Conservation (phyloP, 108 stramenopile species). For the Epithemia pelagica region DNA sequence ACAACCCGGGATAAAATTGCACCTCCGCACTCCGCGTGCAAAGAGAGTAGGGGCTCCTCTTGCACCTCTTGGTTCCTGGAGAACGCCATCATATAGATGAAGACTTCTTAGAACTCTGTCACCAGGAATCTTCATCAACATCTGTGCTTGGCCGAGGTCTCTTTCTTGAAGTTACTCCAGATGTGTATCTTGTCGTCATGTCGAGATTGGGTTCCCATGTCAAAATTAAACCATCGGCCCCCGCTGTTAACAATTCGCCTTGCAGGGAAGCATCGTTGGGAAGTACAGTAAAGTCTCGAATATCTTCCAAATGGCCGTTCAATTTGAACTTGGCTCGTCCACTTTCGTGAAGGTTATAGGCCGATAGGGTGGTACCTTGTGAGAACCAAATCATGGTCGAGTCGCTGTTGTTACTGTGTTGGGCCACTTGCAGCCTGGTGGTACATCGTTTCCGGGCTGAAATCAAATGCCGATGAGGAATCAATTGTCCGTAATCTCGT, state of each 20-base stretch:
- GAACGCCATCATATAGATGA: no score
- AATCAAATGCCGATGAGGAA: constrained; percentile 26
- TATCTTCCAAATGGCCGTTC: constrained; percentile 48
- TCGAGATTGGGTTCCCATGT: constrained; percentile 41
- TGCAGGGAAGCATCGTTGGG: constrained; percentile 11
- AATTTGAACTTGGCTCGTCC: constrained; percentile 42
- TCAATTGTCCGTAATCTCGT: constrained; percentile 23
- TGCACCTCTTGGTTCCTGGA: no score
- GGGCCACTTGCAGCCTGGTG: constrained; percentile 9
- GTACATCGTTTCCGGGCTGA: background rate
- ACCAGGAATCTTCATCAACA: constrained; percentile 5
- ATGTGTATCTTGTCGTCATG: constrained; percentile 6
- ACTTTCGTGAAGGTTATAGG: constrained; percentile 35
- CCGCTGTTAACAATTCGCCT: constrained; percentile 45
- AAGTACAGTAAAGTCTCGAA: constrained; percentile 34
- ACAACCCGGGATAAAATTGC: no score
- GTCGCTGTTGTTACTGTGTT: background rate
- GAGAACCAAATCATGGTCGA: constrained; percentile 25
- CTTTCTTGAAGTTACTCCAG: background rate
- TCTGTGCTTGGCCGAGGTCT: background rate
- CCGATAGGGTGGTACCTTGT: constrained; percentile 22
- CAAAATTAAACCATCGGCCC: constrained; percentile 72
- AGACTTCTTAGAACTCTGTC: no score
- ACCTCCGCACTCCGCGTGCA: no score
- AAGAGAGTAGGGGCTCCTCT: no score